Base-by-base conservation (phyloP, 2,329 filamentous ascomycete species). In the Trichoderma arundinaceum region DNA sequence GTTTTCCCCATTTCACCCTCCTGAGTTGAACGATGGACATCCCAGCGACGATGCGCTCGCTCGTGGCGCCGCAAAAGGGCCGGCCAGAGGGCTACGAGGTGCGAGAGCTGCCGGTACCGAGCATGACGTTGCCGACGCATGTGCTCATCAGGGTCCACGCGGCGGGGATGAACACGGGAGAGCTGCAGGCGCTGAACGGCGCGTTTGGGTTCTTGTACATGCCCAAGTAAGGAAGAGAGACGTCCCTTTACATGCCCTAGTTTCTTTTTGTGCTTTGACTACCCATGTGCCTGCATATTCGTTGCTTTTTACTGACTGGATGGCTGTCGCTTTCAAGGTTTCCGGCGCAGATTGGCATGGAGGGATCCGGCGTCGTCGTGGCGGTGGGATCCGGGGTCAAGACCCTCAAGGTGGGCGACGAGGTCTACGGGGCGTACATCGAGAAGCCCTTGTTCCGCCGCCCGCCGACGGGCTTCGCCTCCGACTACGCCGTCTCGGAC, bases 121-220 rank as follows among this genome's bases (percentile, higher is more conserved):
- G 68, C n/a, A 81, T 85, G 56, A 74, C 73, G 2, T 69, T 74
- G 7, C 77, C 81, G 1, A 73, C 80, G 33, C 75, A 85, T 4
- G 72, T 86, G 1, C 71, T 85, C 2, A 66, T 83, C 10, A 72
- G 72, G 15, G 73, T 83, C 33, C 74, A 79, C 44, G 77, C 80
- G 3, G 76, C 72, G 2, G 69, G 70, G 1, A 72, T 81, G 3
- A 71, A 72, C n/a, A 75, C 76, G 0, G 75, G 75, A 0, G 78
- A 83, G 13, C 75, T 77, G 0, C 70, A 74, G 49, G 38, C 75
- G 17, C 7, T 56, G 13, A 28, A 44, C 6, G 60, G 51, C 9
- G 28, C n/a, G 41, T 17, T 64, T 53, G 43, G 15, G 4, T 8
- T 64, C 13, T 48, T 64, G n/a, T 48, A 53, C 9, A 48, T 19